These are phyloP conservation scores for Platismatia glauca DNA, from an alignment of 495 filamentous ascomycete genomes.

Conservation along the genomic window DNA sequence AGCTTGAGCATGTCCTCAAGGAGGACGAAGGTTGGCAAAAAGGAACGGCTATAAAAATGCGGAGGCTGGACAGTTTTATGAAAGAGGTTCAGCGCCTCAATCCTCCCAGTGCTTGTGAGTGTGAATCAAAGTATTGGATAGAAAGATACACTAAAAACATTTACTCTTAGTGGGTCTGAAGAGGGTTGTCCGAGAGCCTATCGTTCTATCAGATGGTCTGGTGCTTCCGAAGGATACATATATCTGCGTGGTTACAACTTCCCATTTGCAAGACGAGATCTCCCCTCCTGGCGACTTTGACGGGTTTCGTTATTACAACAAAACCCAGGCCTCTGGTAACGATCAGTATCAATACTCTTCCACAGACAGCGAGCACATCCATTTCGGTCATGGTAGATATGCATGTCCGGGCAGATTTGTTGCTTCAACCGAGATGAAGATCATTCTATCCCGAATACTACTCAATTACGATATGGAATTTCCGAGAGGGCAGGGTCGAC, in stretches of 20 bases:
- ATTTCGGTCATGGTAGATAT: slow-evolving; percentile 43
- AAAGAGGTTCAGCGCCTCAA: slow-evolving; percentile 38
- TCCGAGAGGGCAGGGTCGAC: slow-evolving; percentile 15
- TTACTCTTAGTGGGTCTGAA: slow-evolving; percentile 4
- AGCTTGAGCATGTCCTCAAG: slow-evolving; percentile 36
- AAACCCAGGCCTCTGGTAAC: slow-evolving; percentile 31
- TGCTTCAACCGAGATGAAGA: slow-evolving; percentile 45
- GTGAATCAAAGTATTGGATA: slow-evolving; percentile 6
- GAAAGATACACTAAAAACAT: neutral
- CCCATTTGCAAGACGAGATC: slow-evolving; percentile 4
- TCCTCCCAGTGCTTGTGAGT: slow-evolving; percentile 31
- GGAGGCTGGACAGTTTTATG: slow-evolving; percentile 41
- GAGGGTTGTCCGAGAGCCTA: slow-evolving; percentile 12
- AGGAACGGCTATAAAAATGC: slow-evolving; percentile 30
- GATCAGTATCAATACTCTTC: slow-evolving; percentile 36
- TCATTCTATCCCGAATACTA: slow-evolving; percentile 45
- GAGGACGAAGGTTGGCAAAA: slow-evolving; percentile 35
- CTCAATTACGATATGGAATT: slow-evolving; percentile 48
- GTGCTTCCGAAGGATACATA: slow-evolving; percentile 19
- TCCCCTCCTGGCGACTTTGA: slow-evolving; percentile 41
- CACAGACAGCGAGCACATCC: slow-evolving; percentile 35
- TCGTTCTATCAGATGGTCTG: slow-evolving; percentile 23
- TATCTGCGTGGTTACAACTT: slow-evolving; percentile 11
- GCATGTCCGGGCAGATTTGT: slow-evolving; percentile 53
- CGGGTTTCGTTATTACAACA: slow-evolving; percentile 42